Percentiles rank a stretch among this genome's conserved stretches.
phyloP scores from a whole-genome alignment of 2,329 filamentous ascomycete genomes.

The Coniochaeta ligniaria region DNA sequence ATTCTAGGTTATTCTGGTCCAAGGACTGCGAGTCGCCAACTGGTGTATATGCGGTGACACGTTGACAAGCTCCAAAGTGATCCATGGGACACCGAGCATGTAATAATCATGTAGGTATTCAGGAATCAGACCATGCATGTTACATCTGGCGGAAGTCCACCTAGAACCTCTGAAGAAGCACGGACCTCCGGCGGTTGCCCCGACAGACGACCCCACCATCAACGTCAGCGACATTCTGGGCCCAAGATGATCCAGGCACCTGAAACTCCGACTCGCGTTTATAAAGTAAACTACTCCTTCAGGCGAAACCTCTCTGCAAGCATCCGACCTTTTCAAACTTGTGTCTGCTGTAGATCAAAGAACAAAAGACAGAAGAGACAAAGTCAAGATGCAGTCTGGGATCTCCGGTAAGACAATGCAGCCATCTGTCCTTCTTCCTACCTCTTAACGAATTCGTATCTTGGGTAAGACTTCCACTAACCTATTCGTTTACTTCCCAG shows the following conservation, averaged over 20 bases:
- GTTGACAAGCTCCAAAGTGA: background rate
- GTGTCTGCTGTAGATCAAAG: background rate
- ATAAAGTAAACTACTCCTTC: background rate
- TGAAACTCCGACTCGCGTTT: background rate
- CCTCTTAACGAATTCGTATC: background rate
- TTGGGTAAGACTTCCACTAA: background rate
- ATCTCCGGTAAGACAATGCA: conserved; percentile 13
- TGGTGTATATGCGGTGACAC: background rate
- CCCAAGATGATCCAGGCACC: background rate
- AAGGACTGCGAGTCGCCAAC: background rate
- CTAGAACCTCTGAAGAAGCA: background rate
- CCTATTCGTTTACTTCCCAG: conserved; percentile 29
- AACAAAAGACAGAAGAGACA: background rate
- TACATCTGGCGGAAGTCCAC: background rate
- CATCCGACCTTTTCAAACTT: background rate
- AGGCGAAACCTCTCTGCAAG: background rate
- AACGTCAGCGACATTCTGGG: background rate
- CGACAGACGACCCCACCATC: background rate
- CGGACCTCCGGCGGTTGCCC: background rate
- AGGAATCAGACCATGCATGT: background rate
- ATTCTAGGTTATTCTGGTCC: background rate
- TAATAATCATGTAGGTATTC: too few relatives aligned
- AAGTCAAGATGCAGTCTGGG: conserved; percentile 16
- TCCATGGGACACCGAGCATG: background rate
- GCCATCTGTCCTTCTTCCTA: background rate